Conservation (phyloP, 768 basidiomycete species). For the Phlebiopsis flavidoalba region DNA sequence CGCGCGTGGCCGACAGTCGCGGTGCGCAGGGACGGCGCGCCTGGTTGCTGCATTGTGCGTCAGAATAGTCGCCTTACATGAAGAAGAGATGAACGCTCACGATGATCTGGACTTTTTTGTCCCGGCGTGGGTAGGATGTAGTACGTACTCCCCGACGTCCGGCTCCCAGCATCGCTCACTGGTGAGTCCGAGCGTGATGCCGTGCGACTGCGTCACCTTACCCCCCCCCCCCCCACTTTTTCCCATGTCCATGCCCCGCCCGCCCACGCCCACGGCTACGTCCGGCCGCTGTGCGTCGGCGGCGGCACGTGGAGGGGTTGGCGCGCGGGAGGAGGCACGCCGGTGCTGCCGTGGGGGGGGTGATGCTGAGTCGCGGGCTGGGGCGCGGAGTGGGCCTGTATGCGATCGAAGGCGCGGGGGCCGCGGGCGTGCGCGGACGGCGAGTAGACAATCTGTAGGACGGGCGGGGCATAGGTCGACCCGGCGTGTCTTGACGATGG, state of each 20-base stretch:
- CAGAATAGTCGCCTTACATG: conserved; percentile 11
- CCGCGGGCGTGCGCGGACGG: conserved; percentile 22
- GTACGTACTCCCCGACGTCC: conserved; percentile 66
- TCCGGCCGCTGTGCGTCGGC: background rate
- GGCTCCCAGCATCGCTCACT: conserved; percentile 35
- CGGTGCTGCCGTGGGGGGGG: conserved; percentile 37
- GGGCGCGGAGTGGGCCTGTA: conserved; percentile 69
- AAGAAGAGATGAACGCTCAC: conserved; percentile 40
- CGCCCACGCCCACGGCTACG: background rate
- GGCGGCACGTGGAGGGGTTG: background rate
- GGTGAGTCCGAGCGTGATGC: conserved; percentile 33
- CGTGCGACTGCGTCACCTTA: conserved; percentile 10
- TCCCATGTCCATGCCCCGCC: conserved; percentile 11
- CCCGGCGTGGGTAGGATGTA: conserved; percentile 66
- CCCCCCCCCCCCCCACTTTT: no score
- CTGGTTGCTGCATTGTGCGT: conserved; percentile 26
- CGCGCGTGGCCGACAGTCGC: conserved; percentile 20
- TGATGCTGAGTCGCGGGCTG: conserved; percentile 31
- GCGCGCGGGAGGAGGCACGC: conserved; percentile 16
- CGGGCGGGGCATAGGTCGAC: conserved; percentile 57
- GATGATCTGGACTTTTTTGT: conserved; percentile 71
- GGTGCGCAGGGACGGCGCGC: conserved; percentile 50
- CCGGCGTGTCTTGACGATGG: conserved; percentile 38
- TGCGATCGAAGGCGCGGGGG: conserved; percentile 34
- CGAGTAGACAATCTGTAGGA: conserved; percentile 51